phyloP scores from a whole-genome alignment of 768 basidiomycete species.

The Clavaria fumosa region DNA sequence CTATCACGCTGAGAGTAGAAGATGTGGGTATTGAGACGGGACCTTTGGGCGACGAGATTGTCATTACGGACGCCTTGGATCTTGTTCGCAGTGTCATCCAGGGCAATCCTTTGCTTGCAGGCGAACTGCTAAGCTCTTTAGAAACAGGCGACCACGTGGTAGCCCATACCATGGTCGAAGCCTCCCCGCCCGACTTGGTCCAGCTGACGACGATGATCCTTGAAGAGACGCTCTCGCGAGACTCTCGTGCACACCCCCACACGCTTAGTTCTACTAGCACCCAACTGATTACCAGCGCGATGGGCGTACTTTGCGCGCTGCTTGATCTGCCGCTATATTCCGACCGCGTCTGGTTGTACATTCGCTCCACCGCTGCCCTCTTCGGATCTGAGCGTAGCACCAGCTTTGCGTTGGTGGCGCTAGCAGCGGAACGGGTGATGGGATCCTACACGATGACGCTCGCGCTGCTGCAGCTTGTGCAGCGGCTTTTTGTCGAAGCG shows the following conservation, averaged over 20 bases:
- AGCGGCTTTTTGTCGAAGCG: slow-evolving; percentile 61
- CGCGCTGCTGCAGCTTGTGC: slow-evolving; percentile 60
- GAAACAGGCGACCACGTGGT: slow-evolving; percentile 42
- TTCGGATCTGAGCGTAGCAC: slow-evolving; percentile 48
- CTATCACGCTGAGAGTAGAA: slow-evolving; percentile 35
- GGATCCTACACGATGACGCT: slow-evolving; percentile 76
- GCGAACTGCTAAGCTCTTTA: slow-evolving; percentile 49
- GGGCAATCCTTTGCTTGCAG: slow-evolving; percentile 48
- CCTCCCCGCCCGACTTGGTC: slow-evolving; percentile 53
- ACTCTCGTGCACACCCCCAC: no score
- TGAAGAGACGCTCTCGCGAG: slow-evolving; percentile 57
- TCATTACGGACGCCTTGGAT: slow-evolving; percentile 62
- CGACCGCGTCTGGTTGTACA: slow-evolving; percentile 78
- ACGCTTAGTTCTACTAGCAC: slow-evolving; percentile 31
- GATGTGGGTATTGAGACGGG: slow-evolving; percentile 64
- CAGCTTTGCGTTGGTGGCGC: slow-evolving; percentile 46
- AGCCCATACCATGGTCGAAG: slow-evolving; percentile 34
- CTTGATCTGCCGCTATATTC: slow-evolving; percentile 61
- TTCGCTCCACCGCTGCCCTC: slow-evolving; percentile 62
- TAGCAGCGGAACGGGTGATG: slow-evolving; percentile 53
- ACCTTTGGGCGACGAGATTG: slow-evolving; percentile 40
- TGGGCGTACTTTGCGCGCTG: slow-evolving; percentile 68
- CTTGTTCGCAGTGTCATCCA: slow-evolving; percentile 66
- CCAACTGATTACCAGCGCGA: slow-evolving; percentile 60
- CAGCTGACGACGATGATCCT: slow-evolving; percentile 70